Conservation (phyloP, 2,329 filamentous ascomycete species). For the Aspergillus sp. region DNA sequence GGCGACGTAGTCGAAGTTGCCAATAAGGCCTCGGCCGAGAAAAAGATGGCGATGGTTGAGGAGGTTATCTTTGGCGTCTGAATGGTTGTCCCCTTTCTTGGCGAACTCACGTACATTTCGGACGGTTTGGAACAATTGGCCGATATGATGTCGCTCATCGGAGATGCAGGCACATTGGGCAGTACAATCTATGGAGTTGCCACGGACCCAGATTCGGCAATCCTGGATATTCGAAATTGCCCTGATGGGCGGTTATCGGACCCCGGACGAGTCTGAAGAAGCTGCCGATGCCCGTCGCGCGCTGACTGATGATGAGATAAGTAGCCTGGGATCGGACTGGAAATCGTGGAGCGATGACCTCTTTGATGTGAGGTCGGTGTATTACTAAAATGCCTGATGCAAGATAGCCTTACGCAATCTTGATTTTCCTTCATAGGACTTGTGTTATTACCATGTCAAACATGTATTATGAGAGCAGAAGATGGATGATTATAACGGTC, state of each 20-base stretch:
- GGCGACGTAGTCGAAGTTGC: neutral
- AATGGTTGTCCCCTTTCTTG: neutral
- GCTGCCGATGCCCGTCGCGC: slow-evolving; percentile 4
- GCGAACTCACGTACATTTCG: neutral
- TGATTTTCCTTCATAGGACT: no score
- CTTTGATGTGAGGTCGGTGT: neutral
- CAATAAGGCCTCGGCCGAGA: neutral
- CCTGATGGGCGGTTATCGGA: neutral
- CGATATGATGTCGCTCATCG: slow-evolving; percentile 7
- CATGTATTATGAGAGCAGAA: no score
- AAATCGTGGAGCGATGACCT: slow-evolving; percentile 2
- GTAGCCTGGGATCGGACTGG: slow-evolving; percentile 5
- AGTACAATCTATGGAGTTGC: slow-evolving; percentile 2
- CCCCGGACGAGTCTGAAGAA: neutral
- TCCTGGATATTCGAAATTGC: neutral
- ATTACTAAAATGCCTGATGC: neutral
- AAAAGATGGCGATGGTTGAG: slow-evolving; percentile 3
- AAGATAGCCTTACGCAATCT: no score
- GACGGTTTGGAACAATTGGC: slow-evolving; percentile 1
- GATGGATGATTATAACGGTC: no score
- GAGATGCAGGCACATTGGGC: neutral
- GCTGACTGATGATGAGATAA: neutral
- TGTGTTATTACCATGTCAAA: no score
- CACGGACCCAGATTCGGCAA: slow-evolving; percentile 4
- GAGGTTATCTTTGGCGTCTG: slow-evolving; percentile 1